phyloP scores from a whole-genome alignment of 805 yeast species.

The Kodamaea hsintzibuensis region DNA sequence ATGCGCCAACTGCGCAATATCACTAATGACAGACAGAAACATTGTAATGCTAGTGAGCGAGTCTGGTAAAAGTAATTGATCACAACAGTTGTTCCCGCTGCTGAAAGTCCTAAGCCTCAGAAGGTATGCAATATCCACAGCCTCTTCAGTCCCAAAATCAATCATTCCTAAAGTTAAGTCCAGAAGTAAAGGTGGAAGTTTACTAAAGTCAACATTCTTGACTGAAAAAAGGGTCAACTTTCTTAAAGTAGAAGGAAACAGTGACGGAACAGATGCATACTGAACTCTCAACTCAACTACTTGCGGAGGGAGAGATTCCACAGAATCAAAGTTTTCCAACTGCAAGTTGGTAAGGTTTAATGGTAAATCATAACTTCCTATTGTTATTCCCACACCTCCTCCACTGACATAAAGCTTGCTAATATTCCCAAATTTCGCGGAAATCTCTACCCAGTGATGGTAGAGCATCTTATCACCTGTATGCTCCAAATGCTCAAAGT shows the following conservation, averaged over 20 bases:
- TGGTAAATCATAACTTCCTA: conserved; percentile 6
- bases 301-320: conserved; percentile 6
- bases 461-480: conserved; percentile 4
- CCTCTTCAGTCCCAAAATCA: not conserved
- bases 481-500: conserved; percentile 7
- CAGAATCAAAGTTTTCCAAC: conserved; percentile 2
- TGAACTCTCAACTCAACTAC: conserved; percentile 1
- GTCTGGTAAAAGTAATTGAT: not conserved
- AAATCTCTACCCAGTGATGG: conserved; percentile 4
- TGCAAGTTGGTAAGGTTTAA: conserved; percentile 5
- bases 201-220: conserved; percentile 3
- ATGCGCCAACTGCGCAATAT: not conserved
- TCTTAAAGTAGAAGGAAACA: conserved; percentile 2
- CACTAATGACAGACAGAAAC: not conserved
- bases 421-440: conserved; percentile 4
- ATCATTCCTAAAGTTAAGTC: not conserved
- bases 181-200: not conserved
- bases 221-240: conserved; percentile 4
- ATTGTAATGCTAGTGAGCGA: not conserved
- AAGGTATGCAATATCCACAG: conserved; percentile 6
- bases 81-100: conserved; percentile 2
- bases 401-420: conserved; percentile 4
- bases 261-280: not conserved
- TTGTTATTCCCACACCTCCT: conserved; percentile 3
- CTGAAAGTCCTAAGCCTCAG: not conserved